These are phyloP conservation scores for Aspergillus mulundensis DNA, from an alignment of 495 filamentous ascomycete genomes.

Conservation along the genomic window DNA sequence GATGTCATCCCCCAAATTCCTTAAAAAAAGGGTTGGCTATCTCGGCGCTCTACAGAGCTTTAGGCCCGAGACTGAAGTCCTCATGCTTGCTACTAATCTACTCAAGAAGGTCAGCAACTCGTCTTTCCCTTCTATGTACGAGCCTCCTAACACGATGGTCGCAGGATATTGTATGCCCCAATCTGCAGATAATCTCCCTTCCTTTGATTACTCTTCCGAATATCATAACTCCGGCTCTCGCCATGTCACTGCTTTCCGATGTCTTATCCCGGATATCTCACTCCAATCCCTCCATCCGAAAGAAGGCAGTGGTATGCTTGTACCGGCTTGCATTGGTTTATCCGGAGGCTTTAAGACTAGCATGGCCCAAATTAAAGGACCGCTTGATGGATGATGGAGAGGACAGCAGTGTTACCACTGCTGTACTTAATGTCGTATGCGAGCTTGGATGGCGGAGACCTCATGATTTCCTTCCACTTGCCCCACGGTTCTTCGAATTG, in stretches of 20 bases:
- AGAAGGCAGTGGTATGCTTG: conserved; percentile 91
- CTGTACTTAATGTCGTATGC: conserved; percentile 94
- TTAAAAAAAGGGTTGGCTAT: conserved; percentile 93
- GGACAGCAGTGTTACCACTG: conserved; percentile 89
- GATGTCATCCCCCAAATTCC: conserved; percentile 92
- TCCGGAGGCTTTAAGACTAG: conserved; percentile 83
- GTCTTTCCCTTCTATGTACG: background rate
- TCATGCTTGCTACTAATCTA: conserved; percentile 96
- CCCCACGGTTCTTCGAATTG: conserved; percentile 86
- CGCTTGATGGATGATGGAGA: conserved; percentile 85
- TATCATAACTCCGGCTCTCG: conserved; percentile 84
- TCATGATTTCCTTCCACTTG: conserved; percentile 87
- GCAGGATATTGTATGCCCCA: conserved; percentile 76
- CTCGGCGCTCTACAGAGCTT: conserved; percentile 97
- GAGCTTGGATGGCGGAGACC: conserved; percentile 93
- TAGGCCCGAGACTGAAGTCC: conserved; percentile 87
- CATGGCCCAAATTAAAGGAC: conserved; percentile 96
- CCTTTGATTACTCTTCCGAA: conserved; percentile 86
- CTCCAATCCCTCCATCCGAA: conserved; percentile 74
- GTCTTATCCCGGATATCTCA: conserved; percentile 82
- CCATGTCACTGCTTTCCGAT: conserved; percentile 81
- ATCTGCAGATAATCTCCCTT: conserved; percentile 70
- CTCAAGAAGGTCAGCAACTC: conserved; percentile 77
- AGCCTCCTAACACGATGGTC: conserved; percentile 3
- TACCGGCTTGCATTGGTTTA: conserved; percentile 92